A percentile compares a stretch with the other conserved stretches of the same genome.
phyloP scores from a whole-genome alignment of 2,329 filamentous ascomycete species.

The Biscogniauxia mediterranea region DNA sequence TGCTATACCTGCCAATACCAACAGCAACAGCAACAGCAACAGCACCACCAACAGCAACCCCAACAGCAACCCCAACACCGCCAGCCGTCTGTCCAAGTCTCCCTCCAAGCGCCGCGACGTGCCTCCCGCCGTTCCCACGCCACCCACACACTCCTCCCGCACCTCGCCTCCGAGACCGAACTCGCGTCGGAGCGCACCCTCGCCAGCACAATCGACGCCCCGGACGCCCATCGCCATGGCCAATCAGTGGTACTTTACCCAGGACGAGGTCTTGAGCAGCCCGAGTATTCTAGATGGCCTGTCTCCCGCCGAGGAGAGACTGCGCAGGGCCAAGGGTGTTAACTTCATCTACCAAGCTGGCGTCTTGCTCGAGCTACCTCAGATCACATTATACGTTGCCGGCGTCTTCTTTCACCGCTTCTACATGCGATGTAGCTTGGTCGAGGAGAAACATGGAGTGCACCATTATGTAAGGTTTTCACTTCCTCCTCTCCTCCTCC shows the following conservation, averaged over 20 bases:
- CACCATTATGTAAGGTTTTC: conserved; percentile 78
- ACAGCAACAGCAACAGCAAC: conserved; percentile 13
- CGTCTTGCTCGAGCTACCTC: conserved; percentile 86
- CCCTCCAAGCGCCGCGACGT: conserved; percentile 52
- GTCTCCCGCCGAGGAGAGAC: conserved; percentile 71
- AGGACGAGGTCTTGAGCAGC: conserved; percentile 76
- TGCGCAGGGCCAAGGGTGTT: conserved; percentile 83
- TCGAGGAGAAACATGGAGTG: conserved; percentile 70
- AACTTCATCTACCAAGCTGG: conserved; percentile 97
- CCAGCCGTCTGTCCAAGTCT: conserved; percentile 48
- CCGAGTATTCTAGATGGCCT: conserved; percentile 86
- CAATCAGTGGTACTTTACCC: conserved; percentile 85
- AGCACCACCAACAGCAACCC: background rate
- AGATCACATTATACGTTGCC: conserved; percentile 88
- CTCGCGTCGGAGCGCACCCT: conserved; percentile 42
- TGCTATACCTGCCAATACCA: conserved; percentile 33
- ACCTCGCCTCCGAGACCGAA: conserved; percentile 49
- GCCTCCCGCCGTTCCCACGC: conserved; percentile 61
- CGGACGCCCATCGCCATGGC: conserved; percentile 35
- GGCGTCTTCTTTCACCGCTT: conserved; percentile 95
- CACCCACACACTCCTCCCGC: conserved; percentile 54
- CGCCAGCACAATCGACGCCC: conserved; percentile 42
- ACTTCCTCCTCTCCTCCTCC: background rate
- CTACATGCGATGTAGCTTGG: conserved; percentile 86
- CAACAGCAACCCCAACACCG: conserved; percentile 23